Percentiles rank a stretch among this genome's conserved stretches.
Evolutionary conservation across 352 stramenopile genomes (phyloP).

Genomic region (Blastocystis hominis): DNA sequence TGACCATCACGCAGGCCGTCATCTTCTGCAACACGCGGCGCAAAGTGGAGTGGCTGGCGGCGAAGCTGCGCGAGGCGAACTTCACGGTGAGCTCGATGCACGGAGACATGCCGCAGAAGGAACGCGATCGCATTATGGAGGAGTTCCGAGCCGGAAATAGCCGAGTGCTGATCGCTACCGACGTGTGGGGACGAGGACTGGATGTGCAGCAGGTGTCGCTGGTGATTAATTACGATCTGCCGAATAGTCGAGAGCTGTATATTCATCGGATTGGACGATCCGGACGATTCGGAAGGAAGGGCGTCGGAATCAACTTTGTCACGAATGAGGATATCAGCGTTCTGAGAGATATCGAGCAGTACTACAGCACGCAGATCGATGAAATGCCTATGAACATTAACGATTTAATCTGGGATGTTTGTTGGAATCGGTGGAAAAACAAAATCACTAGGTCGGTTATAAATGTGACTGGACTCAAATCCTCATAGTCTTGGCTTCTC

Average conservation of each 20-base stretch:
- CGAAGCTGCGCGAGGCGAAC: constrained; percentile 87
- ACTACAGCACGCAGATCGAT: constrained; percentile 83
- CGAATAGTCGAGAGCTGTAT: constrained; percentile 88
- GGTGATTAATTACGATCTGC: constrained; percentile 93
- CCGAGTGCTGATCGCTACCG: constrained; percentile 90
- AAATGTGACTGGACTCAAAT: background rate
- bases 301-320: constrained; percentile 94
- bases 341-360: constrained; percentile 82
- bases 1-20: constrained; percentile 95
- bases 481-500: no score
- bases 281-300: constrained; percentile 88
- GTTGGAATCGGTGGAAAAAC: background rate
- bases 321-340: constrained; percentile 80
- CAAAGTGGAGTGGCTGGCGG: constrained; percentile 88
- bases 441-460: background rate
- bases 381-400: constrained; percentile 87
- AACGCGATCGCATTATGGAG: constrained; percentile 86
- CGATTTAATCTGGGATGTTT: constrained; percentile 66
- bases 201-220: constrained; percentile 91
- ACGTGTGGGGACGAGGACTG: constrained; percentile 88
- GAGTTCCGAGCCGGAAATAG: constrained; percentile 85
- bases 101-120: constrained; percentile 86
- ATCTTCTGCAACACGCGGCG: constrained; percentile 97
- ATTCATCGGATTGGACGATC: constrained; percentile 87
- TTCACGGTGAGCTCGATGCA: constrained; percentile 94